These are phyloP conservation scores for Chara braunii DNA, from an alignment of 139 green algal genomes.

Conservation along the genomic window DNA sequence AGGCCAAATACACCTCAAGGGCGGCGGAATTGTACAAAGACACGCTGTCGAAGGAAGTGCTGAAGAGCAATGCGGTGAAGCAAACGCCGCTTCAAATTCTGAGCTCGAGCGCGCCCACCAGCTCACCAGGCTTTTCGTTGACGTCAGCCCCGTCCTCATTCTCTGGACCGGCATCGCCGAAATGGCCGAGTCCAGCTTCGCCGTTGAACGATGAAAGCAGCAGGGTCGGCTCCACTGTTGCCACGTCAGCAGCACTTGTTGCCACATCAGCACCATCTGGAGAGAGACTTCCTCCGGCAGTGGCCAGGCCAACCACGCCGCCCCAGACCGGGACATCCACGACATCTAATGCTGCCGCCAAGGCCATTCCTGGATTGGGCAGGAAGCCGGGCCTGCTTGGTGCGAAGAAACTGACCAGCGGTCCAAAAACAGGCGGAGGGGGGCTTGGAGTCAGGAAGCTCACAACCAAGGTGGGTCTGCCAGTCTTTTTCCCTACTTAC, in stretches of 20 bases:
- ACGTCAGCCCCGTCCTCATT: background rate
- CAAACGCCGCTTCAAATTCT: slow-evolving; percentile 1
- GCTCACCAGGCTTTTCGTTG: background rate
- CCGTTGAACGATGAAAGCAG: slow-evolving; percentile 23
- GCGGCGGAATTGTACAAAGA: slow-evolving; percentile 83
- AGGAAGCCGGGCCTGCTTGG: too few relatives aligned
- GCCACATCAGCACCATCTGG: too few relatives aligned
- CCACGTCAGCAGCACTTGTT: too few relatives aligned
- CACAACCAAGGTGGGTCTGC: slow-evolving; percentile 2
- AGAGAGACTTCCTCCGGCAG: too few relatives aligned
- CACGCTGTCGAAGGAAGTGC: slow-evolving; percentile 79
- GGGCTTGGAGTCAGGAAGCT: background rate
- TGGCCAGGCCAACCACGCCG: too few relatives aligned
- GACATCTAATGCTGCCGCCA: too few relatives aligned
- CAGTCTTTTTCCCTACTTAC: background rate
- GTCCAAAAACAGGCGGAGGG: background rate
- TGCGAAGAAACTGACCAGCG: slow-evolving; percentile 19
- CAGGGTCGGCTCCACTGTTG: too few relatives aligned
- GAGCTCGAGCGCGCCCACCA: background rate
- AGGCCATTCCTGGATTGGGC: too few relatives aligned
- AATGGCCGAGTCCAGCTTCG: slow-evolving; percentile 37
- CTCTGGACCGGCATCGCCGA: slow-evolving; percentile 17
- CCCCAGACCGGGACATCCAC: too few relatives aligned
- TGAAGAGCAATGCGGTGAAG: slow-evolving; percentile 42
- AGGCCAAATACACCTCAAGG: slow-evolving; percentile 87